Percentiles rank a stretch among this genome's conserved stretches.
These are phyloP conservation scores for Lactarius indigo DNA, from an alignment of 768 basidiomycete species.

Conservation along the genomic window DNA sequence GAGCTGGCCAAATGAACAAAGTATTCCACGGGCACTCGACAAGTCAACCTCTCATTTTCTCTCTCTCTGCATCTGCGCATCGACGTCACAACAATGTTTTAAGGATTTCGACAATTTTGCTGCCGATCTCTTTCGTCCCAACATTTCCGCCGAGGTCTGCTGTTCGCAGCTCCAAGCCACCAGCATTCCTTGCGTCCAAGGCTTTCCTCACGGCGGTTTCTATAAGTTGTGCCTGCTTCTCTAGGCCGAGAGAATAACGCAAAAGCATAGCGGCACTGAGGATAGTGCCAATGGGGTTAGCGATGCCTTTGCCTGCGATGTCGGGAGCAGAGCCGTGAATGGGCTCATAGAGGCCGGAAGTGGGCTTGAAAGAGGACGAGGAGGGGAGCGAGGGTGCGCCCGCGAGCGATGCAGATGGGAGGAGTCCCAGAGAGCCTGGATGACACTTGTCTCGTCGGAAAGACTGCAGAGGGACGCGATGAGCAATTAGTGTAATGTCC, in stretches of 20 bases:
- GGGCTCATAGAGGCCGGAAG: conserved; percentile 91
- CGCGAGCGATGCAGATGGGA: conserved; percentile 95
- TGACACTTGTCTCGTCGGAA: conserved; percentile 95
- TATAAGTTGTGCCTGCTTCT: conserved; percentile 78
- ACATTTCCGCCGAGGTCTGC: conserved; percentile 82
- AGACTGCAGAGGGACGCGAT: conserved; percentile 48
- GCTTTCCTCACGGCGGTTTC: conserved; percentile 90
- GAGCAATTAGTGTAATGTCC: neutral
- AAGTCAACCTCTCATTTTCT: neutral
- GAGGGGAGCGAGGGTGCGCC: conserved; percentile 67
- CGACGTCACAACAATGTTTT: conserved; percentile 47
- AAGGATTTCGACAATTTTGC: conserved; percentile 73
- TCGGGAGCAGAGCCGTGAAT: conserved; percentile 95
- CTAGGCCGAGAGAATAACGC: conserved; percentile 90
- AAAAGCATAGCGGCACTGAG: conserved; percentile 91
- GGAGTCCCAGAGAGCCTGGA: conserved; percentile 92
- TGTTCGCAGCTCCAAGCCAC: conserved; percentile 78
- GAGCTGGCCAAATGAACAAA: conserved; percentile 1
- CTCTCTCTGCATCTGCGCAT: neutral
- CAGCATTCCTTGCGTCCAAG: conserved; percentile 63
- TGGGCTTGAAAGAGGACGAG: conserved; percentile 64
- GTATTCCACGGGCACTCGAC: neutral
- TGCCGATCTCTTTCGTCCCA: conserved; percentile 77
- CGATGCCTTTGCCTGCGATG: conserved; percentile 90
- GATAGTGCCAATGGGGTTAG: conserved; percentile 94